Evolutionary conservation across 345 rosid species (phyloP), one percentile per base, ranked within the genome.

Genomic region (Sapria himalayana): DNA sequence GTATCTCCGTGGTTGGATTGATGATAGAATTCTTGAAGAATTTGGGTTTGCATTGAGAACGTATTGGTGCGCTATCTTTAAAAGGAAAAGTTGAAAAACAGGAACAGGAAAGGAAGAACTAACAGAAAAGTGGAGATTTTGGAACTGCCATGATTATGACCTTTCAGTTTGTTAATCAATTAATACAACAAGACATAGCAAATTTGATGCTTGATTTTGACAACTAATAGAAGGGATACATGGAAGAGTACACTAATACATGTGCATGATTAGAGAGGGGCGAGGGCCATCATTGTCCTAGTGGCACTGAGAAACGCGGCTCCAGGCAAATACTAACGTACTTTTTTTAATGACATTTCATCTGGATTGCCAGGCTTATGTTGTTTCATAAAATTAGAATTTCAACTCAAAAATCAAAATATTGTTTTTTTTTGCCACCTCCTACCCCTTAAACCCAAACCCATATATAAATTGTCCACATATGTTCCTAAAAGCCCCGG

Each of bases 111-210:
- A 38, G 50, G 48, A 47, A 54, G 42, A 22, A 51, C 38, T 2
- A 55, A 24, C 39, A 38, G 33, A 20, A 65, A 52, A 43, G 50
- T 33, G 21, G 64, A 54, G 50, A 51, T 66, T 24, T 60, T 58
- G 68, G 78, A 55, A 52, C 71, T 67, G 78, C 52, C 38, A 52
- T 29, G 78, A 71, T 46, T 58, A 52, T 58, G 73, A 71, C 74
- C 45, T 22, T 51, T 63, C 73, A 41, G 51, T 47, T 56, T 14
- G 49, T 54, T 50, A 39, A 42, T 23, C 59, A 52, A 51, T 45
- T 58, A 59, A 61, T 56, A 39, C 57, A 59, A 56, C 44, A 20
- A 54, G 38, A 47, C 29, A 62, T 18, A 44, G 10, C 46, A n/a
- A 45, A 4, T 48, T 56, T 27, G 51, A 52, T 37, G 57, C 33